Evolutionary conservation across 345 rosid genomes (phyloP), one percentile per base, ranked within the genome.

Genomic region (Eutrema yunnanense): DNA sequence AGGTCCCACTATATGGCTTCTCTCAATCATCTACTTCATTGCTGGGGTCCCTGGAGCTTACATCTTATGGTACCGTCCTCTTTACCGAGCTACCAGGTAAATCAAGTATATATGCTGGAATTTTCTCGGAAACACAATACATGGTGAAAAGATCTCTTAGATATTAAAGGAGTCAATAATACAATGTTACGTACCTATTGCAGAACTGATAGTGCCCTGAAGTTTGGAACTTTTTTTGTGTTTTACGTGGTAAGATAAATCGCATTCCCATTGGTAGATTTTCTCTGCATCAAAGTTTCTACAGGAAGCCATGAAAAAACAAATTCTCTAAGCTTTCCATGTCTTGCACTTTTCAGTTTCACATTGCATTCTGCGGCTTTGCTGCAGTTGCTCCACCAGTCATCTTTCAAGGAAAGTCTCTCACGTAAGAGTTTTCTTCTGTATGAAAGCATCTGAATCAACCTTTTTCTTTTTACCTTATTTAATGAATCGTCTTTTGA

Each of bases 181-280:
- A 49, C 67, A 62, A 63, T 49, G 62, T 26, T 65, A 30, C 52
- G 41, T 74, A 68, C 33, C 78, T 74, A 53, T 72, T 82, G 61
- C 92, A 92, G 99, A 90, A 96, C 97, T 57, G 99, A 92, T 71
- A 92, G 98, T 82, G 99, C 98, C 60, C 80, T 96, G 76, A 92
- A 89, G 81, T 96, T 96, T 74, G 96, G 96, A 67, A 80, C 91
- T 79, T 96, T 96, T 81, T 90, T 96, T 89, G n/a, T 92, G 73
- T 75, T 69, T 65, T 96, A 92, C 68, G 19, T 69, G 84, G 99
- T 96, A 85, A 81, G 86, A 62, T 72, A 37, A 50, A 62, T 16
- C 34, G 14, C 38, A 42, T 62, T 41, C 47, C 58, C 37, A 53
- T 61, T 64, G 11, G 13, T 61, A 43, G 27, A 48, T 68, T 60